A percentile compares a stretch with the other conserved stretches of the same genome.
Evolutionary conservation across 2,329 filamentous ascomycete genomes (phyloP).

Genomic region (Colletotrichum noveboracense): DNA sequence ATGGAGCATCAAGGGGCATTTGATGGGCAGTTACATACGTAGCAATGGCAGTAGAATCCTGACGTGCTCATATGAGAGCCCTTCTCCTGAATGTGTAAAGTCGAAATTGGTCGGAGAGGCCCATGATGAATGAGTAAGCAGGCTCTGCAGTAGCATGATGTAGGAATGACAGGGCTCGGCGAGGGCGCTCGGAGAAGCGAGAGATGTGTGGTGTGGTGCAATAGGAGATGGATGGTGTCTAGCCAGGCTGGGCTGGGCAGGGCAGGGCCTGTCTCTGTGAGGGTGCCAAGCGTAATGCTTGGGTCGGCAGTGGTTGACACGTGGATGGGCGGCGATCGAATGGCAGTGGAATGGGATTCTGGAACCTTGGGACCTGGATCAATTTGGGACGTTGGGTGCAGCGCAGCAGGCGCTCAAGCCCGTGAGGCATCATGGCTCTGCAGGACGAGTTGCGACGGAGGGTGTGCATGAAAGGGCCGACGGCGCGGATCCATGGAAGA

Average conservation of each 20-base stretch:
- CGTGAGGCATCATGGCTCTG: slow-evolving; percentile 8
- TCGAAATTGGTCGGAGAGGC: neutral
- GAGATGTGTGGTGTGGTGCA: neutral
- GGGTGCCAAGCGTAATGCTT: neutral
- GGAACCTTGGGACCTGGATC: neutral
- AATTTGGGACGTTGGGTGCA: neutral
- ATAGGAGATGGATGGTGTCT: neutral
- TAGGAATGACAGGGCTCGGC: neutral
- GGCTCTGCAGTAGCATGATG: neutral
- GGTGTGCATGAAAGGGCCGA: slow-evolving; percentile 6
- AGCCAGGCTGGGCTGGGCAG: neutral
- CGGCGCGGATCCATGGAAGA: neutral
- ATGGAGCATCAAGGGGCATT: neutral
- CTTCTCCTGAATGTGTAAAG: neutral
- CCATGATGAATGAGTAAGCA: neutral
- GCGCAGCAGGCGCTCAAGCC: neutral
- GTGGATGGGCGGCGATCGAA: neutral
- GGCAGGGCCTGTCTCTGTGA: neutral
- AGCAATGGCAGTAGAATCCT: no score
- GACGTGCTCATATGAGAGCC: neutral
- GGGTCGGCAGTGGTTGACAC: slow-evolving; percentile 4
- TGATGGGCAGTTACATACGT: neutral
- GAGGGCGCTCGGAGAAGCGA: neutral
- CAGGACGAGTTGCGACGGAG: neutral
- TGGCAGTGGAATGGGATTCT: neutral